Percentiles rank a stretch among this genome's conserved stretches.
These are phyloP conservation scores for Aspergillus sp. DNA, from an alignment of 2,329 filamentous ascomycete genomes.

Conservation along the genomic window DNA sequence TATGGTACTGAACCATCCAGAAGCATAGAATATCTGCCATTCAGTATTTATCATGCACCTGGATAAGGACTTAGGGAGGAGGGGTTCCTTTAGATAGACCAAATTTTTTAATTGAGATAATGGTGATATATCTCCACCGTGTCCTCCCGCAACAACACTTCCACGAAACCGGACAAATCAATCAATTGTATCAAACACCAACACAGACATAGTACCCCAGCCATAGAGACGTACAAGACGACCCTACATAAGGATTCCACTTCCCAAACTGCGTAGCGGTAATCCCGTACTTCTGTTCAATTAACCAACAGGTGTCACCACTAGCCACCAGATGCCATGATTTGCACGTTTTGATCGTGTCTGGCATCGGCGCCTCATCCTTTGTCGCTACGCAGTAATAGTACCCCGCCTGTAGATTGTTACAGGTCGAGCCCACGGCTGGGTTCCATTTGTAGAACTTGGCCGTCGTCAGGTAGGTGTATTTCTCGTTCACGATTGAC, in stretches of 20 bases:
- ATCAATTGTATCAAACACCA: slow-evolving; percentile 2
- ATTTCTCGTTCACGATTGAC: slow-evolving; percentile 9
- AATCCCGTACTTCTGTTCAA: slow-evolving; percentile 19
- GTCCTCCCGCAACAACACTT: too few species aligned
- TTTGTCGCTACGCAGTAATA: slow-evolving; percentile 14
- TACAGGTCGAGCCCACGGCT: slow-evolving; percentile 11
- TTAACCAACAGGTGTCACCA: slow-evolving; percentile 23
- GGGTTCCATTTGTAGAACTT: slow-evolving; percentile 16
- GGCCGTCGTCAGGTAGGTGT: slow-evolving; percentile 3
- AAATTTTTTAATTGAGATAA: too few species aligned
- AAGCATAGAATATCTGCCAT: too few species aligned
- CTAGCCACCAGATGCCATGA: slow-evolving; percentile 22
- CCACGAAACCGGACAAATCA: too few species aligned
- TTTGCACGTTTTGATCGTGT: slow-evolving; percentile 21
- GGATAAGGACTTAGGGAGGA: too few species aligned
- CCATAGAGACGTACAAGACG: slow-evolving; percentile 19
- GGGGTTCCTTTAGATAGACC: too few species aligned
- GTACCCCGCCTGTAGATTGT: background rate
- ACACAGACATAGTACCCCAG: slow-evolving; percentile 25
- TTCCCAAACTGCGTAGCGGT: slow-evolving; percentile 12
- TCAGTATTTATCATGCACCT: too few species aligned
- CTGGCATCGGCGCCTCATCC: slow-evolving; percentile 1
- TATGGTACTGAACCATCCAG: too few species aligned
- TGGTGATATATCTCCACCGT: too few species aligned
- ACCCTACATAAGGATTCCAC: slow-evolving; percentile 24